Evolutionary conservation across 2,329 filamentous ascomycete species (phyloP).

Genomic region (Aspergillus eucalypticola): DNA sequence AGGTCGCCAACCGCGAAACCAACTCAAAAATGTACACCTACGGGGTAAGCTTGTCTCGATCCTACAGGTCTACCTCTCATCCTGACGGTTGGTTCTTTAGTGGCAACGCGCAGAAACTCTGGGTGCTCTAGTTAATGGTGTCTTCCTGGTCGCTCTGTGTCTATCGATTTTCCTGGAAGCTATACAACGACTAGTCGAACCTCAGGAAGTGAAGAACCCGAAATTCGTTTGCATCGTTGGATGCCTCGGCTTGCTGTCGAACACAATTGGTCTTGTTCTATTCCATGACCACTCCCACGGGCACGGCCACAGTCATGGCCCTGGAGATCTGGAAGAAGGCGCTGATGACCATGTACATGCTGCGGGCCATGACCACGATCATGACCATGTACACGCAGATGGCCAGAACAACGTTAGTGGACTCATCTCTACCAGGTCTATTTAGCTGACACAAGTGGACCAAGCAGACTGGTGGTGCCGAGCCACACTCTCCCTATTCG

Average conservation of each 20-base stretch:
- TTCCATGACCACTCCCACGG: conserved; percentile 92
- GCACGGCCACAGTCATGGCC: conserved; percentile 63
- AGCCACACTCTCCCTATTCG: conserved; percentile 30
- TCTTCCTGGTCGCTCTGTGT: conserved; percentile 95
- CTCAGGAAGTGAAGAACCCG: conserved; percentile 82
- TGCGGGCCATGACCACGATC: conserved; percentile 43
- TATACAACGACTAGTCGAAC: conserved; percentile 86
- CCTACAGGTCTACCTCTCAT: background rate
- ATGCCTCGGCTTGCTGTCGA: conserved; percentile 79
- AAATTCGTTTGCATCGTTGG: conserved; percentile 88
- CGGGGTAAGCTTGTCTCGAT: conserved; percentile 63
- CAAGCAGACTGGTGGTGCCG: conserved; percentile 23
- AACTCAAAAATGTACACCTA: conserved; percentile 90
- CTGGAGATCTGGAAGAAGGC: conserved; percentile 43
- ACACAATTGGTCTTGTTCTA: conserved; percentile 83
- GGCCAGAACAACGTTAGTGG: conserved; percentile 11
- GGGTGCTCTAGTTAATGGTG: conserved; percentile 93
- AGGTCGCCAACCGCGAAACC: conserved; percentile 77
- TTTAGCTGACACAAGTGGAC: conserved; percentile 20
- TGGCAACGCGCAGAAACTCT: conserved; percentile 98
- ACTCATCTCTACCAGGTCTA: background rate
- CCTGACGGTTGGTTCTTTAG: conserved; percentile 45
- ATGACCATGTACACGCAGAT: conserved; percentile 50
- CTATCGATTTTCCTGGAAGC: conserved; percentile 96
- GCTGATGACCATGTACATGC: conserved; percentile 52